Evolutionary conservation across 192 early-diverging fungal species (phyloP), one percentile per base, ranked within the genome.

Genomic region (Gryganskiella cystojenkinii): DNA sequence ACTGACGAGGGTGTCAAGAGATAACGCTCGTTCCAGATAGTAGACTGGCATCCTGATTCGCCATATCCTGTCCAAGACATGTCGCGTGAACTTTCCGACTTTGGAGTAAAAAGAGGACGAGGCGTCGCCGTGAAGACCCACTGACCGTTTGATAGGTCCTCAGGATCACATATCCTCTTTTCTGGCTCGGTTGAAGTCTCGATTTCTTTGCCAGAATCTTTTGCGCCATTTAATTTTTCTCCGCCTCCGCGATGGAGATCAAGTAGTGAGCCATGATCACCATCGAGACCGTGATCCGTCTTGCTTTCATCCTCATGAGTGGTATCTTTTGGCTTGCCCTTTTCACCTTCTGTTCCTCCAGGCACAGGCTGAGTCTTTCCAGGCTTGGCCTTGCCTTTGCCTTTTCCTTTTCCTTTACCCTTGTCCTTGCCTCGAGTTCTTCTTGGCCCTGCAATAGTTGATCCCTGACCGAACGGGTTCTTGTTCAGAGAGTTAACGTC

Each of bases 1-100:
- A 35, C 27, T 24, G 28, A 6, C 0, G 47, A 37, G 3, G 74
- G 61, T 19, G 74, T 78, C 66, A 78, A 43, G 20, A 78, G 61
- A 53, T 78, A 78, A 15, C 67, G 65, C 42, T 78, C 74, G 37
- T 78, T 78, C 74, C 74, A 78, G 15, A 78, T 78, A 13, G 44
- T 60, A 9, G 74, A 69, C 35, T n/a, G 31, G 27, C 74, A 78
- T 28, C 74, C 66, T 13, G 40, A 55, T 14, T 17, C 54, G 15
- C 74, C 74, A 31, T 78, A 78, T 27, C 74, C 74, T 22, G 74
- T 69, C 74, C 74, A 78, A 3, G 47, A 54, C 66, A 64, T 30
- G 19, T 78, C 65, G n/a, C 27, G 15, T 11, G 9, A 22, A 3
- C 14, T 5, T 7, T 37, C 27, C 65, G 71, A 22, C 24, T 22